Conservation (phyloP, 148 eudicot genomes). For the Camellia sinensis region DNA sequence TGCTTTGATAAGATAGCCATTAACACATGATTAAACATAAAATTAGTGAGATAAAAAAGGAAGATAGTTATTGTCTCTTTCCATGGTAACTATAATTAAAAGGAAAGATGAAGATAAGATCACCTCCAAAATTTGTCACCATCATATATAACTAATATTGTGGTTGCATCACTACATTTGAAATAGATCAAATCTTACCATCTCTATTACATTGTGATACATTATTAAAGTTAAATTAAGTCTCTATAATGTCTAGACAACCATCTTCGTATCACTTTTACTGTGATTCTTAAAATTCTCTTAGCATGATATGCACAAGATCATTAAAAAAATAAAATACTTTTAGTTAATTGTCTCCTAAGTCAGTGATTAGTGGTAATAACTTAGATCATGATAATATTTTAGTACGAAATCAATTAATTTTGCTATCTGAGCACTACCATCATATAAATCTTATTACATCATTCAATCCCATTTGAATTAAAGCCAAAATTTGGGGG, state of each 20-base stretch:
- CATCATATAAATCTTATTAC: neutral
- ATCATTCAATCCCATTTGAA: neutral
- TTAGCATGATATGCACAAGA: neutral
- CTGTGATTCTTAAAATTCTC: too few relatives aligned
- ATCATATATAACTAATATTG: neutral
- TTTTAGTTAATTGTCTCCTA: neutral
- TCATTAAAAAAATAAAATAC: neutral
- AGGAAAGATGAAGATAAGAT: neutral
- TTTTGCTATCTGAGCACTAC: neutral
- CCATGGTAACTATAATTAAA: too few relatives aligned
- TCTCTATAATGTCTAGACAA: too few relatives aligned
- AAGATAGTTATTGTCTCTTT: neutral
- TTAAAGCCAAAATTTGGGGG: constrained; percentile 3
- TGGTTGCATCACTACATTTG: neutral
- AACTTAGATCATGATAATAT: neutral
- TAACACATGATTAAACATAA: neutral
- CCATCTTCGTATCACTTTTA: too few relatives aligned
- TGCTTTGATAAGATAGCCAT: neutral
- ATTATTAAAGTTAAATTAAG: too few relatives aligned
- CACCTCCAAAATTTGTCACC: neutral
- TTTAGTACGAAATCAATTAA: neutral
- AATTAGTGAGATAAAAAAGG: neutral
- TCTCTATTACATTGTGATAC: too few relatives aligned
- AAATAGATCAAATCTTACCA: neutral
- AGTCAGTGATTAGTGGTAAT: neutral